Conservation (phyloP, 345 rosid genomes). For the Citrus hindsii region DNA sequence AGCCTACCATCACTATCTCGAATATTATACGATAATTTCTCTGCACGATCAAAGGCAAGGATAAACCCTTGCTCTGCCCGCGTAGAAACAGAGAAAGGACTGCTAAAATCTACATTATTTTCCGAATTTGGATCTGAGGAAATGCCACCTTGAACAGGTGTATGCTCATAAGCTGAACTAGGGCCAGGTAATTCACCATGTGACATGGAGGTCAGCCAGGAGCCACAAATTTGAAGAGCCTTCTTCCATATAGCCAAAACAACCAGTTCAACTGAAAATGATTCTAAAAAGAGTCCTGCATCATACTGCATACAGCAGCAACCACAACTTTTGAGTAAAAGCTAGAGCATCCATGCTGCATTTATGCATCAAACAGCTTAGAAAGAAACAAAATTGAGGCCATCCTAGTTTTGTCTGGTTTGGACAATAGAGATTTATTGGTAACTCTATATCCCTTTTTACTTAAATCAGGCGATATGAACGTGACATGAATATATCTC, state of each 20-base stretch:
- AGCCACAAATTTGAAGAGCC: constrained; percentile 50
- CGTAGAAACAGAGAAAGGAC: constrained; percentile 35
- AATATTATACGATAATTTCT: constrained; percentile 50
- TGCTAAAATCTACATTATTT: constrained; percentile 32
- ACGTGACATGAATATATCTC: not conserved
- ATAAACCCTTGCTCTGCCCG: constrained; percentile 67
- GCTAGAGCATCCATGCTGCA: not conserved
- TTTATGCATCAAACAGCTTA: not conserved
- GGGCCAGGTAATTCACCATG: constrained; percentile 27
- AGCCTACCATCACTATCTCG: constrained; percentile 52
- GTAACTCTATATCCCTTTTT: not conserved
- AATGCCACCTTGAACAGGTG: not conserved
- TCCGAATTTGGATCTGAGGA: constrained; percentile 11
- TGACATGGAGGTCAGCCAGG: constrained; percentile 41
- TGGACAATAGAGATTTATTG: not conserved
- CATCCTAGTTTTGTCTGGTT: not conserved
- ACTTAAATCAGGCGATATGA: not conserved
- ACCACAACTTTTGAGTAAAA: constrained; percentile 3
- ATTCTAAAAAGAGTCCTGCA: constrained; percentile 54
- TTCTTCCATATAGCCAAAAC: constrained; percentile 72
- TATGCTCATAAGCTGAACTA: constrained; percentile 24
- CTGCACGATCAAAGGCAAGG: constrained; percentile 50
- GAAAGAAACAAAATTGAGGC: not conserved
- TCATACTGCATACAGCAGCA: constrained; percentile 39
- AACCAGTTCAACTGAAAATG: constrained; percentile 65